Conservation (phyloP, 768 basidiomycete species). For the Amanita molliuscula region DNA sequence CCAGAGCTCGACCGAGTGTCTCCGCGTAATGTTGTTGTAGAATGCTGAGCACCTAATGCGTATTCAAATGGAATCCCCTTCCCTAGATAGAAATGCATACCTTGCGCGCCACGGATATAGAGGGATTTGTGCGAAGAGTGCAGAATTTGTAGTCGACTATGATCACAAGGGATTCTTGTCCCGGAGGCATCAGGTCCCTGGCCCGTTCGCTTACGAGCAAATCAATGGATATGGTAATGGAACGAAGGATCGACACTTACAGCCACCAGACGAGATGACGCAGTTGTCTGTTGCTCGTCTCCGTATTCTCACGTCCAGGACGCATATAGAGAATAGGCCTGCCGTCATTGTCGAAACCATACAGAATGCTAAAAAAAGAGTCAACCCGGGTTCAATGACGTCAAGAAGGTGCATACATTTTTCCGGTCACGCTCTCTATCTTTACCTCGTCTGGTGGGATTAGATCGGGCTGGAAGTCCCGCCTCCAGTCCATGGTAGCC, state of each 20-base stretch:
- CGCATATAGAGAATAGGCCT: conserved; percentile 87
- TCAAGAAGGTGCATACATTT: conserved; percentile 49
- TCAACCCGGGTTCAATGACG: not conserved
- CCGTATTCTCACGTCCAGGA: conserved; percentile 80
- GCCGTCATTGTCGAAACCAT: conserved; percentile 79
- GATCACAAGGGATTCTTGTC: conserved; percentile 75
- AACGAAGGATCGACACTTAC: conserved; percentile 32
- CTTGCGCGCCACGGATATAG: conserved; percentile 71
- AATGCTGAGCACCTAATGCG: conserved; percentile 52
- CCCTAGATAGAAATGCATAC: conserved; percentile 18
- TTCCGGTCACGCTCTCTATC: conserved; percentile 76
- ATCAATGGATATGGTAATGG: not conserved
- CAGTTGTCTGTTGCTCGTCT: conserved; percentile 66
- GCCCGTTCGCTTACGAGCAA: conserved; percentile 59
- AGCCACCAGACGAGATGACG: conserved; percentile 81
- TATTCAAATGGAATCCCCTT: not conserved
- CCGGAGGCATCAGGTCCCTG: conserved; percentile 79
- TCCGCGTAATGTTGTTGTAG: conserved; percentile 87
- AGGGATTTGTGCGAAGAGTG: conserved; percentile 76
- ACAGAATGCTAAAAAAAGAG: conserved; percentile 45
- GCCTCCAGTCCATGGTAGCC: conserved; percentile 73
- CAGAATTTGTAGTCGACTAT: conserved; percentile 81
- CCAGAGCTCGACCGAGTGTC: conserved; percentile 75
- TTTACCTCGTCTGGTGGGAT: conserved; percentile 74
- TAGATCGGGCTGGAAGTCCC: conserved; percentile 78